Base-by-base conservation (phyloP, 495 filamentous ascomycete species). In the Massariosphaeria phaeospora region DNA sequence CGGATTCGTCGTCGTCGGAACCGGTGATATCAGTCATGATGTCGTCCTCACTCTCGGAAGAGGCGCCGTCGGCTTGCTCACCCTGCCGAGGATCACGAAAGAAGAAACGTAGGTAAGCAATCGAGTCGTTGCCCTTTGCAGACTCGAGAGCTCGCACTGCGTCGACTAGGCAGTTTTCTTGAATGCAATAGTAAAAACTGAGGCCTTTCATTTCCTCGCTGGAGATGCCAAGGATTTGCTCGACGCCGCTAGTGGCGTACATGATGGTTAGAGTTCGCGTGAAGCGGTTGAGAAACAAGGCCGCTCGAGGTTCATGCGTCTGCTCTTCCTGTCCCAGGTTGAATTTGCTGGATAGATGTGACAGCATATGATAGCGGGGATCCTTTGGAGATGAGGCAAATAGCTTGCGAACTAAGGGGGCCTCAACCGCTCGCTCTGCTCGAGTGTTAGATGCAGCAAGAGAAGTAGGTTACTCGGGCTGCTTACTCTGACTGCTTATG, bases 41-140 rank as follows among this genome's bases (percentile, higher is more conserved):
- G 24, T 64, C 69, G 43, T 74, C 66, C 33, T 69, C 65, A 39
- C 67, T 71, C 7, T 66, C 52, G 49, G 66, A 36, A 63, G 67
- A 62, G 52, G 41, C 38, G 39, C 48, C 57, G 24, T 57, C 57
- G 12, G 24, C 67, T 61, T 48, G 62, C 59, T 77, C 76, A 42
- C 75, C 72, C 47, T 72, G 69, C 48, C 77, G 75, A 24, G 88
- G 89, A 68, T 94, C 84, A 29, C 86, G 78, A 67, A 84, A 91
- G 77, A 81, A 88, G 65, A 95, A 95, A n/a, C 89, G 85, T 45
- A 95, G 75, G 61, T 95, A 95, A 12, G 89, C 89, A 60, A 95
- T 94, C 11, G 89, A 94, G 59, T 94, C 88, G 61, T 95, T 94
- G n/a, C 82, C 84, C 66, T 95, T 94, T 6, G 89, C 89, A 59